Conservation (phyloP, 2,329 filamentous ascomycete species). For the Gyromitra esculenta region DNA sequence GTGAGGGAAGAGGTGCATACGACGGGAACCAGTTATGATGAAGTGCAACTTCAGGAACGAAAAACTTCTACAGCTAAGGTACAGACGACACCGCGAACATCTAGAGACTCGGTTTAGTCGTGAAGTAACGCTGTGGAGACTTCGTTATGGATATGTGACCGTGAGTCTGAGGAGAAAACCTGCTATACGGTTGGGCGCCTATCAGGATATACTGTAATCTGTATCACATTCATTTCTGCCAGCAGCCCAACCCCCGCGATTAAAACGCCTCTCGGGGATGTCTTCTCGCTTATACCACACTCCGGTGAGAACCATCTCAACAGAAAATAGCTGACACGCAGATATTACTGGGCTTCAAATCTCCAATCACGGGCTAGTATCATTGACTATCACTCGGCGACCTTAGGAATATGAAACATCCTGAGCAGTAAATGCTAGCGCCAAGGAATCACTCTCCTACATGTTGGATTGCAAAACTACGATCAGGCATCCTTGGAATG, state of each 20-base stretch:
- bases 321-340: slow-evolving; percentile 41
- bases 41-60: slow-evolving; percentile 45
- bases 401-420: neutral
- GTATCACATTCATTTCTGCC: slow-evolving; percentile 44
- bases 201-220: slow-evolving; percentile 29
- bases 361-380: slow-evolving; percentile 28
- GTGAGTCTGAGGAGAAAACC: slow-evolving; percentile 26
- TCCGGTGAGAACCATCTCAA: slow-evolving; percentile 27
- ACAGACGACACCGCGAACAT: slow-evolving; percentile 22
- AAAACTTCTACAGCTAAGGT: slow-evolving; percentile 7
- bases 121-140: slow-evolving; percentile 15
- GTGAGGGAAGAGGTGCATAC: slow-evolving; percentile 44
- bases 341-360: slow-evolving; percentile 12
- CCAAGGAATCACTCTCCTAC: neutral
- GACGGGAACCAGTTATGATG: slow-evolving; percentile 35
- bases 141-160: slow-evolving; percentile 18
- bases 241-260: slow-evolving; percentile 20
- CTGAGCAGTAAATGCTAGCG: neutral
- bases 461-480: neutral
- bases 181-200: slow-evolving; percentile 35
- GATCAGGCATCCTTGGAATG: neutral
- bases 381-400: slow-evolving; percentile 17
- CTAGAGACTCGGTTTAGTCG: slow-evolving; percentile 8
- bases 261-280: slow-evolving; percentile 1
- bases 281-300: slow-evolving; percentile 31